Base-by-base conservation (phyloP, 75 land plant genomes). In the Cryptomeria japonica region DNA sequence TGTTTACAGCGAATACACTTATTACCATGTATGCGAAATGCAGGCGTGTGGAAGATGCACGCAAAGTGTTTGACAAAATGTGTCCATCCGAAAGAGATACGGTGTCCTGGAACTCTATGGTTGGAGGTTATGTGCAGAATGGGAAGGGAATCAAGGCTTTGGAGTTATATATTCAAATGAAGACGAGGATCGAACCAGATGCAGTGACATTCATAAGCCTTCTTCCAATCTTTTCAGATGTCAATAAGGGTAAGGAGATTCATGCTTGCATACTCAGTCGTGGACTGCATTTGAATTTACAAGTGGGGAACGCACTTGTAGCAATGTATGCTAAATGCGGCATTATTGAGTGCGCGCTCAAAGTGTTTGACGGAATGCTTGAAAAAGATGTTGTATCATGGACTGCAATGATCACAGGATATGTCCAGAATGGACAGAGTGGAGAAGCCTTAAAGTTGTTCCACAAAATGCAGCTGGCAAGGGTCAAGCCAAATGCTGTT, bases 61-160 rank as follows among this genome's bases (percentile, higher is more conserved):
- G 86, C 44, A 19, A 75, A 56, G 68, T 87, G 19, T 88, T 90
- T 61, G 85, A 28, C 44, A 46, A 72, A 32, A 84, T 84, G 53
- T 25, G n/a, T 25, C n/a, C 70, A 0, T 85, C 86, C 0, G 22
- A 31, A 22, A 84, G 80, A 76, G 85, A 84, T 58, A 49, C 64
- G 18, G 44, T 77, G 16, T 58, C 91, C 5, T 88, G 91, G 89
- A 88, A 86, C 44, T 80, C 86, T 18, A 84, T 88, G 70, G 80
- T 88, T 42, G 84, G 85, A 16, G 89, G 84, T 0, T 90, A 84
- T 19, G 51, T 88, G 3, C 89, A 84, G 89, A 78, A 72, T 47
- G 55, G 86, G 31, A 31, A 64, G 9, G 70, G n/a, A 9, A 31
- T 0, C 42, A 42, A 83, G 14, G 19, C 31, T 25, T 22, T 19